phyloP scores from a whole-genome alignment of 2,329 filamentous ascomycete genomes.

The Clarireedia homoeocarpa region DNA sequence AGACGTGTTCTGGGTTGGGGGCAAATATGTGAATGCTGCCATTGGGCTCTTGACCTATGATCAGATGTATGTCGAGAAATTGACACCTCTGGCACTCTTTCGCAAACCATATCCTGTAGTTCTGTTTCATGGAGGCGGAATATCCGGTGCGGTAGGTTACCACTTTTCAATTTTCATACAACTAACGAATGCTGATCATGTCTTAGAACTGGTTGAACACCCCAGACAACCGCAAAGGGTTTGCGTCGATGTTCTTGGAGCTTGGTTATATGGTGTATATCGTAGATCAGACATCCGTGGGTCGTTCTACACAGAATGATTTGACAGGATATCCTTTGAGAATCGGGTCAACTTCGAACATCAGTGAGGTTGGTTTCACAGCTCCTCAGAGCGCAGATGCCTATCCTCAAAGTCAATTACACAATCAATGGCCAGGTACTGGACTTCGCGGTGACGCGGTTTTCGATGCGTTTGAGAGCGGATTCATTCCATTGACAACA shows the following conservation, averaged over 20 bases:
- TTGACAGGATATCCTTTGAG: constrained; percentile 17
- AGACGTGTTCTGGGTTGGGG: constrained; percentile 18
- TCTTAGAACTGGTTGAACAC: constrained; percentile 36
- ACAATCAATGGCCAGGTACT: constrained; percentile 33
- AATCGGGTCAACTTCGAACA: constrained; percentile 17
- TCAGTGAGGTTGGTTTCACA: constrained; percentile 7
- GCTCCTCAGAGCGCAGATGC: neutral
- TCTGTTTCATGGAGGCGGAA: constrained; percentile 14
- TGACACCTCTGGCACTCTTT: constrained; percentile 27
- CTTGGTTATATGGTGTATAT: constrained; percentile 39
- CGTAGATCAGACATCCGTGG: constrained; percentile 20
- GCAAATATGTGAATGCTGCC: constrained; percentile 12
- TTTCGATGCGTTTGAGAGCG: constrained; percentile 27
- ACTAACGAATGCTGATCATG: neutral
- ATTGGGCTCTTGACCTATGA: constrained; percentile 18
- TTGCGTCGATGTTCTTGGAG: constrained; percentile 38
- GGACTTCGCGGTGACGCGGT: constrained; percentile 28
- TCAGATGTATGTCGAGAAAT: constrained; percentile 46
- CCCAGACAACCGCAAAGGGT: constrained; percentile 38
- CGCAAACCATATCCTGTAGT: constrained; percentile 13
- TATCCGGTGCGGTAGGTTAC: constrained; percentile 13
- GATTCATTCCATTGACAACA: constrained; percentile 25
- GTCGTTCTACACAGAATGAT: constrained; percentile 16
- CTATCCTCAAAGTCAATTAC: constrained; percentile 20
- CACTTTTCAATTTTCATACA: neutral